These are phyloP conservation scores for Lentinula lateritia DNA, from an alignment of 768 basidiomycete genomes.

Conservation along the genomic window DNA sequence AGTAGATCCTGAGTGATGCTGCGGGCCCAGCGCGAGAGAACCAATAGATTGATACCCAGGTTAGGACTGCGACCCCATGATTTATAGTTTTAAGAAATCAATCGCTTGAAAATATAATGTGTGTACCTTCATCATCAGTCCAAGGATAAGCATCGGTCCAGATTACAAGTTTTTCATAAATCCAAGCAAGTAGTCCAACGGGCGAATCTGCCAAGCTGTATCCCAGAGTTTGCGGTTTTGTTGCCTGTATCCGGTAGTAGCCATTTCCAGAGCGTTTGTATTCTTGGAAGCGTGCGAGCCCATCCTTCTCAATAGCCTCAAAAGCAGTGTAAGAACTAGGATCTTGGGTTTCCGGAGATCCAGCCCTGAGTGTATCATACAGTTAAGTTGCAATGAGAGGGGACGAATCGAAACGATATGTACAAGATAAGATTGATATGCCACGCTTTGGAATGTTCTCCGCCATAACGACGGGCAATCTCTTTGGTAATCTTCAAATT, in stretches of 20 bases:
- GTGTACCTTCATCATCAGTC: constrained; percentile 37
- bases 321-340: constrained; percentile 19
- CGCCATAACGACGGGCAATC: constrained; percentile 18
- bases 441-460: constrained; percentile 25
- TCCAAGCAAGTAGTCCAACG: constrained; percentile 32
- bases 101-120: no score
- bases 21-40: no score
- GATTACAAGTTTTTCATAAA: constrained; percentile 25
- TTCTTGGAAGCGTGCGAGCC: neutral
- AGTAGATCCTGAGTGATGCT: no score
- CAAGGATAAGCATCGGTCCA: constrained; percentile 37
- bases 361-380: constrained; percentile 3
- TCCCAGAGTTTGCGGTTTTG: constrained; percentile 30
- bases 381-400: no score
- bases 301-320: constrained; percentile 2
- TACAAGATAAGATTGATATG: constrained; percentile 26
- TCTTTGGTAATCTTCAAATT: constrained; percentile 18
- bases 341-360: constrained; percentile 19
- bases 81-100: no score
- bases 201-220: constrained; percentile 39
- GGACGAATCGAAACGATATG: neutral
- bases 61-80: no score
- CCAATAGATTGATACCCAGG: no score
- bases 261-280: constrained; percentile 11
- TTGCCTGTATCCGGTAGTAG: constrained; percentile 21